phyloP scores from a whole-genome alignment of 1,284 basidiomycete species.

The Trichosporon asahii region DNA sequence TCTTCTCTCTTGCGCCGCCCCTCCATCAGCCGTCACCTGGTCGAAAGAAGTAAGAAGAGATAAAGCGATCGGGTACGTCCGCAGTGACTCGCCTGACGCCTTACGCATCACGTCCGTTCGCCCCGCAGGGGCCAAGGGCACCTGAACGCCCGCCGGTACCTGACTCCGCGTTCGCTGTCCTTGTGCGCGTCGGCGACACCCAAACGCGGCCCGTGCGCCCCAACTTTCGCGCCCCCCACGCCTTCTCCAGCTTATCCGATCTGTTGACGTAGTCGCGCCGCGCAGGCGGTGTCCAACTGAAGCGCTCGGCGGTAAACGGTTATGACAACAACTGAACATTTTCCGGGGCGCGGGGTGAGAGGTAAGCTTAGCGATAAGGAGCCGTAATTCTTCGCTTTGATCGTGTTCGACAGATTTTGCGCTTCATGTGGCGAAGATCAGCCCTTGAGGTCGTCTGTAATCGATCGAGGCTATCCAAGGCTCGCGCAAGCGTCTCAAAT shows the following conservation, averaged over 20 bases:
- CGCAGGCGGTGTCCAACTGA: too few species aligned
- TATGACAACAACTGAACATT: not conserved
- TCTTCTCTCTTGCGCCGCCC: not conserved
- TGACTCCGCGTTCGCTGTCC: not conserved
- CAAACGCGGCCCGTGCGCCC: not conserved
- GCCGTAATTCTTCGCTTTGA: not conserved
- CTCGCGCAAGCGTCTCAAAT: too few species aligned
- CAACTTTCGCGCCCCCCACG: not conserved
- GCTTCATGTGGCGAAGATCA: not conserved
- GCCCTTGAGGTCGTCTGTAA: too few species aligned
- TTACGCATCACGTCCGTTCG: not conserved
- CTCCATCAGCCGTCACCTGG: not conserved
- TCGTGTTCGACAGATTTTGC: not conserved
- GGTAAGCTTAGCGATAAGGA: not conserved
- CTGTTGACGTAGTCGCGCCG: not conserved
- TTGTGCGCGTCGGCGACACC: not conserved
- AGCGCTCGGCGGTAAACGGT: too few species aligned
- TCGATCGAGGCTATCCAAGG: too few species aligned
- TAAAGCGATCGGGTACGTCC: conserved; percentile 1
- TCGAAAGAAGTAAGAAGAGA: conserved; percentile 5
- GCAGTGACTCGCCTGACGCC: not conserved
- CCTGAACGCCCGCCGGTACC: not conserved
- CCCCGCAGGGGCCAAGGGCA: not conserved
- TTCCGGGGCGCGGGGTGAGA: not conserved
- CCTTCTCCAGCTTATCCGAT: not conserved